Evolutionary conservation across 176 grass and related monocot genomes (phyloP).

Genomic region (Triticum dicoccoides): DNA sequence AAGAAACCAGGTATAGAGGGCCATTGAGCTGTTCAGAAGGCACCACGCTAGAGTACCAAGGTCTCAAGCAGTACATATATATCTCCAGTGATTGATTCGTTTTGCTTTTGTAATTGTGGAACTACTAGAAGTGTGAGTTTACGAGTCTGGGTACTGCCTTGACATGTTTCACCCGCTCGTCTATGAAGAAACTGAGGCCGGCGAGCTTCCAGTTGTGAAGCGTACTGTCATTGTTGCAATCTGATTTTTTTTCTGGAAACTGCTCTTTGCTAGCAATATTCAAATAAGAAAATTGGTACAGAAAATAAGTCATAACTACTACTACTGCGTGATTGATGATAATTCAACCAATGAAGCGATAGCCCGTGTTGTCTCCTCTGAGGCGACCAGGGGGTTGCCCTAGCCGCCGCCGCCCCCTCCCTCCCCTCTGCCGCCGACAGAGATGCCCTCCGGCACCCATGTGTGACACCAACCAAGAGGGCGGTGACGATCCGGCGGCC

Average conservation of each 20-base stretch:
- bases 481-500: no score
- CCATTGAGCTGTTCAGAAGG: conserved; percentile 27
- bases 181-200: background rate
- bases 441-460: no score
- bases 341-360: no score
- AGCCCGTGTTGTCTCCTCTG: no score
- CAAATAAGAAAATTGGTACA: background rate
- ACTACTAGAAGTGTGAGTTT: conserved; percentile 26
- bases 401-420: no score
- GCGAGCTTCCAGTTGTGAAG: background rate
- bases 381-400: no score
- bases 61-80: conserved; percentile 37
- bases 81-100: background rate
- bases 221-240: background rate
- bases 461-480: no score
- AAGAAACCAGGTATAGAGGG: conserved; percentile 27
- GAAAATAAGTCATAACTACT: no score
- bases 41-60: background rate
- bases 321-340: no score
- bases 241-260: background rate
- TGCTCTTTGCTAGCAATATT: background rate
- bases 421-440: no score
- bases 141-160: background rate
- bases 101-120: conserved; percentile 25
- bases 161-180: conserved; percentile 8